These are phyloP conservation scores for Trichoderma semiorbis DNA, from an alignment of 2,329 filamentous ascomycete genomes.

Conservation along the genomic window DNA sequence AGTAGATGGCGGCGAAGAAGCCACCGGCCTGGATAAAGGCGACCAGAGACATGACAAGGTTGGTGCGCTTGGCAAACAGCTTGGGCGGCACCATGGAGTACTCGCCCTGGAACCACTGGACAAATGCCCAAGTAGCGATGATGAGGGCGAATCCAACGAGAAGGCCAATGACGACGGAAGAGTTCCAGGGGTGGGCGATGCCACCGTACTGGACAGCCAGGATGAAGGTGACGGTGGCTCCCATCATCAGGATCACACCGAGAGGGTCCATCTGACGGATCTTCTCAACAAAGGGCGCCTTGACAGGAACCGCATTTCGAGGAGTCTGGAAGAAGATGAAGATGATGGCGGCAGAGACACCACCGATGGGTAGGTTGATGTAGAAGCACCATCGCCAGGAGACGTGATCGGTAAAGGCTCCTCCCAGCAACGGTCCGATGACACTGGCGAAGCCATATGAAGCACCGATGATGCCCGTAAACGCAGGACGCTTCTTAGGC, in stretches of 20 bases:
- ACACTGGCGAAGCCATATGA: slow-evolving; percentile 37
- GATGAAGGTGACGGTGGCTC: slow-evolving; percentile 41
- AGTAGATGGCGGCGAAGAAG: slow-evolving; percentile 46
- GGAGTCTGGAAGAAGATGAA: slow-evolving; percentile 43
- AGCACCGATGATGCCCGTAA: slow-evolving; percentile 38
- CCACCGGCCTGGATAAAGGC: slow-evolving; percentile 42
- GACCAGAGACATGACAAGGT: slow-evolving; percentile 37
- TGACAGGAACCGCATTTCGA: slow-evolving; percentile 34
- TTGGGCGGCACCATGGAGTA: slow-evolving; percentile 41
- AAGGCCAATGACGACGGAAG: slow-evolving; percentile 40
- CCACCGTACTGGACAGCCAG: slow-evolving; percentile 49
- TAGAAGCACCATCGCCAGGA: slow-evolving; percentile 42
- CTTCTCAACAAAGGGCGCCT: slow-evolving; percentile 41
- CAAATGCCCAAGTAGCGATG: slow-evolving; percentile 32
- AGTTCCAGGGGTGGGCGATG: slow-evolving; percentile 41
- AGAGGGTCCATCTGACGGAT: slow-evolving; percentile 47
- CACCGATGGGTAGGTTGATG: slow-evolving; percentile 38
- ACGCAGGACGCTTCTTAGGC: slow-evolving; percentile 34
- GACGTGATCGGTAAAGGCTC: slow-evolving; percentile 37
- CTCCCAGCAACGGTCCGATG: slow-evolving; percentile 36
- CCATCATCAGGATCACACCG: slow-evolving; percentile 45
- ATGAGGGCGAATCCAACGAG: slow-evolving; percentile 40
- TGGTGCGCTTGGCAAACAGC: slow-evolving; percentile 38
- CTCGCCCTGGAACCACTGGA: slow-evolving; percentile 44
- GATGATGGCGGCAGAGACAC: slow-evolving; percentile 34